Evolutionary conservation across 768 basidiomycete genomes (phyloP), one percentile per base, ranked within the genome.

Genomic region (Tubosaeta brunneosetosa): DNA sequence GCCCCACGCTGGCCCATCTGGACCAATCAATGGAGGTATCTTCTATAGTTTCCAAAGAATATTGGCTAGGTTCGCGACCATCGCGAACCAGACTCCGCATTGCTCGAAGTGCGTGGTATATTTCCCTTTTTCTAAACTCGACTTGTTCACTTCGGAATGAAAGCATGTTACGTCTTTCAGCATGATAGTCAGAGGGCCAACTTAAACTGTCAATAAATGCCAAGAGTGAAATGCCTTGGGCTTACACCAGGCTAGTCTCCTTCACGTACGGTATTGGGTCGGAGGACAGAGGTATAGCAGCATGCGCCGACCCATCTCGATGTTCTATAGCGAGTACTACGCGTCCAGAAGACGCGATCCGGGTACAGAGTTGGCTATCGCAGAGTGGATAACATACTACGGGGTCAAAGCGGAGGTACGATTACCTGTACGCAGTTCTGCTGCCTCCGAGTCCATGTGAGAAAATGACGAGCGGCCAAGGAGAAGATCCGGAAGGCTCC

Each of bases 261-360:
- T 74, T 73, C 49, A 84, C 66, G 62, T 91, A 93, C 10, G 78
- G 65, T 25, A 73, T 63, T 27, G 57, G 55, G 26, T 47, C 56
- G 70, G 56, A 29, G 66, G 62, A 58, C 56, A 62, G 57, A 55
- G 74, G 69, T 42, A 76, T 67, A 54, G 73, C 77, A 4, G 71
- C 77, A 0, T 83, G 82, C 3, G 79, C 84, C 4, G 86, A 85
- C 1, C 91, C 91, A 65, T 94, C 93, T 10, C 85, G 78, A 65
- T 94, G 92, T 62, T 94, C 89, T 22, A 94, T 63, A 6, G 89
- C 85, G 41, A 91, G 74, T 3, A 95, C 91, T 5, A 94, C 82
- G 54, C 79, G 84, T 2, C 93, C 93, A 34, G 85, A 76, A 4
- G 87, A 81, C 4, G 92, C 93, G 19, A 94, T 66, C 22, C 79